Evolutionary conservation across 2,329 filamentous ascomycete genomes (phyloP).

Genomic region (Podosphaera fusca): DNA sequence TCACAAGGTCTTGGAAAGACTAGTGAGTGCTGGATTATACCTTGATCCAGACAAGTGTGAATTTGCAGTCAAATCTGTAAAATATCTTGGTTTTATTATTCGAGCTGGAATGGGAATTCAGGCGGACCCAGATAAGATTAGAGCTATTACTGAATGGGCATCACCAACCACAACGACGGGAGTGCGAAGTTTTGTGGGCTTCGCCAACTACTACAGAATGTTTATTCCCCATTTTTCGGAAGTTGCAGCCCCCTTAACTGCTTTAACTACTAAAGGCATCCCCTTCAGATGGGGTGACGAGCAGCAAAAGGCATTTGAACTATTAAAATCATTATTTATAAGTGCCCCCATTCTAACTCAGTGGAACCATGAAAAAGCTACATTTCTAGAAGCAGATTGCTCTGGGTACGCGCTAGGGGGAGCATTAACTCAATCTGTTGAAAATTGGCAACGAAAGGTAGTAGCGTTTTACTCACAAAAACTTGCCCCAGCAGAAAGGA

Average conservation of each 20-base stretch:
- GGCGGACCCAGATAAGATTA: neutral
- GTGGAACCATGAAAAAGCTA: neutral
- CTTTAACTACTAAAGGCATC: neutral
- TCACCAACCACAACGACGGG: neutral
- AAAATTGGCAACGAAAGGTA: neutral
- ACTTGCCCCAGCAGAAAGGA: neutral
- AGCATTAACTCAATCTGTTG: neutral
- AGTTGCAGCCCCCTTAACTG: neutral
- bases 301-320: neutral
- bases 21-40: neutral
- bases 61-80: neutral
- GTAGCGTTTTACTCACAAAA: neutral
- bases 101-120: neutral
- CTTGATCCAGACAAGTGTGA: neutral
- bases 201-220: neutral
- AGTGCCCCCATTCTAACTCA: neutral
- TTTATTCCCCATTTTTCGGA: neutral
- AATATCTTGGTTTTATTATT: neutral
- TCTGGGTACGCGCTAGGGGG: neutral
- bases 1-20: neutral
- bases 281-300: neutral
- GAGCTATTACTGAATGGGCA: neutral
- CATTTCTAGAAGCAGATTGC: neutral
- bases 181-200: neutral
- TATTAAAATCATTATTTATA: neutral